phyloP scores from a whole-genome alignment of 441 rosid genomes.

The Erodium moschatum region DNA sequence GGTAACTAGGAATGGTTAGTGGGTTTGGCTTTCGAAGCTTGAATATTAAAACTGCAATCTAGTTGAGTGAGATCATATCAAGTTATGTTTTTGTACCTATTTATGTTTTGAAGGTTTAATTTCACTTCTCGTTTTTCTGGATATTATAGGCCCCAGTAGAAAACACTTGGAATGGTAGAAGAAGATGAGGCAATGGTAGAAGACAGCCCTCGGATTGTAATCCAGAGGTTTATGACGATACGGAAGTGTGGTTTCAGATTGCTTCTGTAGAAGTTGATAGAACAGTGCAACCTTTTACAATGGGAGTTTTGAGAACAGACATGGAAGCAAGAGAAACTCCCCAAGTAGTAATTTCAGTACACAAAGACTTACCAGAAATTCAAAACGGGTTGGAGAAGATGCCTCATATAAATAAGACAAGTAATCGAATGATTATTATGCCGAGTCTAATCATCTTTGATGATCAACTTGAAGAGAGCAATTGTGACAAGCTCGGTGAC shows the following conservation, averaged over 20 bases:
- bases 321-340: constrained; percentile 16
- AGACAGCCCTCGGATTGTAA: constrained; percentile 13
- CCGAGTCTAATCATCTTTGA: constrained; percentile 21
- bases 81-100: neutral
- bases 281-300: neutral
- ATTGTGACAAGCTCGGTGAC: constrained; percentile 14
- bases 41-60: too few species aligned
- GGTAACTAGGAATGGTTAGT: too few species aligned
- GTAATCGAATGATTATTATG: constrained; percentile 16
- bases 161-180: constrained; percentile 11
- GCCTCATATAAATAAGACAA: constrained; percentile 12
- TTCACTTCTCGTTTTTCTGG: neutral
- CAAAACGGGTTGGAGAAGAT: constrained; percentile 15
- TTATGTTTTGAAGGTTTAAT: neutral
- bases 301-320: constrained; percentile 14
- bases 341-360: constrained; percentile 13
- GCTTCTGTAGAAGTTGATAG: neutral
- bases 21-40: too few species aligned
- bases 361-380: constrained; percentile 6
- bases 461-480: constrained; percentile 14
- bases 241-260: constrained; percentile 14
- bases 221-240: constrained; percentile 14
- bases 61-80: neutral
- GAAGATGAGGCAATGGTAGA: constrained; percentile 17
- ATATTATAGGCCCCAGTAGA: neutral